phyloP scores from a whole-genome alignment of 192 early-diverging fungal genomes.

The Backusella tuberculispora region DNA sequence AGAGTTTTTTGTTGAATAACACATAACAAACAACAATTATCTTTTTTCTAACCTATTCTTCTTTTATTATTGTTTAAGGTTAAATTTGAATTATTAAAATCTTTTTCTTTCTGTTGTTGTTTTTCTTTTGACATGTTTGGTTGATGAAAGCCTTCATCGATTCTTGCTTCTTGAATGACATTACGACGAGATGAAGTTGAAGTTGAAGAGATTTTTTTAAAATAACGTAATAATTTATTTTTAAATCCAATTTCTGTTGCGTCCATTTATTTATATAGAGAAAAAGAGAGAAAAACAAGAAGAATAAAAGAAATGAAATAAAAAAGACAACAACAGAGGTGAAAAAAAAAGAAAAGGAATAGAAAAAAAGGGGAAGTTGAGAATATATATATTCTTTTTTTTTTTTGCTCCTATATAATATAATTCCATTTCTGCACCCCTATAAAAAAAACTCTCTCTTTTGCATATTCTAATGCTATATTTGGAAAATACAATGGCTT shows the following conservation, averaged over 20 bases:
- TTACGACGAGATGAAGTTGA: constrained; percentile 13
- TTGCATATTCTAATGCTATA: constrained; percentile 7
- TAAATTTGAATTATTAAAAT: background rate
- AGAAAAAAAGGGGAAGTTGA: constrained; percentile 4
- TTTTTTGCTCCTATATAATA: background rate
- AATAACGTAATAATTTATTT: constrained; percentile 1
- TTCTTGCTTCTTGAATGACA: constrained; percentile 19
- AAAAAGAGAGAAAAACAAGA: constrained; percentile 5
- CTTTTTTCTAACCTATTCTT: constrained; percentile 3
- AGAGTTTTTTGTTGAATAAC: too few relatives aligned
- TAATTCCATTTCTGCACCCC: constrained; percentile 17
- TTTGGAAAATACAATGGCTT: background rate
- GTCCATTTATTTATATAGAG: constrained; percentile 6
- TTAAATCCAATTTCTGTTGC: constrained; percentile 4
- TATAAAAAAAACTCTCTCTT: background rate
- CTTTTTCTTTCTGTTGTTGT: background rate
- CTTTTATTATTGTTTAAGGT: background rate
- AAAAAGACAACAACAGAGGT: background rate
- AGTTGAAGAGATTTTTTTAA: background rate
- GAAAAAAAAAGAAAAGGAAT: background rate
- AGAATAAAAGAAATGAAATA: background rate
- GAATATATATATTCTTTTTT: background rate
- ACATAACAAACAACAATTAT: too few relatives aligned
- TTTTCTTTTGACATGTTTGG: background rate
- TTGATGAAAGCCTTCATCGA: constrained; percentile 19